Evolutionary conservation across 176 grass and related monocot species (phyloP), one percentile per base, ranked within the genome.

Genomic region (Ampelocalamus luodianensis): DNA sequence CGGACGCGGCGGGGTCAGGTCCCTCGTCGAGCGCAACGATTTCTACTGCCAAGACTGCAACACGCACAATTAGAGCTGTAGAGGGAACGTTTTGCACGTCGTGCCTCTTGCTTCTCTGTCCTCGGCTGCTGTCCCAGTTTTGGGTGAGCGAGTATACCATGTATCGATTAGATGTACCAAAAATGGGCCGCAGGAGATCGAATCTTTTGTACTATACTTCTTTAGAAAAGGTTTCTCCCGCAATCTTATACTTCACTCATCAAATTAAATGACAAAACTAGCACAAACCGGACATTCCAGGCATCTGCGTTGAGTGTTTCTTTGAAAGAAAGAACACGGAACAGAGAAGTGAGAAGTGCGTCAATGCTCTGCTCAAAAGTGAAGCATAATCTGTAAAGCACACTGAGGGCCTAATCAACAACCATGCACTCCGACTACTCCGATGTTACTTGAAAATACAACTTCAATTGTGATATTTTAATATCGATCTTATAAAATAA

Each of bases 31-130:
- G 55, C 71, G 75, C 81, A 91, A 91, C 81, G 89, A 91, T 78
- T 91, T 91, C 82, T 91, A 81, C 77, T 72, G 81, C 76, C 70
- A 81, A 22, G 85, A 81, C 3, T 88, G 89, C 81, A 91, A 91
- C 82, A 59, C 77, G 26, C 85, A 91, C 77, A 60, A 54, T 8
- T n/a, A n/a, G n/a, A n/a, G n/a, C n/a, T n/a, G n/a, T 78, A 80
- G 76, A 6, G 37, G 16, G 42, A 4, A 4, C 46, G 46, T 49
- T 49, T 15, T 14, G 42, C 8, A 10, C 8, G 42, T 5, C 42
- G 42, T 43, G 5, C 15, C 50, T 53, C 51, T 42, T 38, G 43
- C 12, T 18, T 53, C 1, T 48, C 45, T 48, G 54, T 26, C 43
- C 22, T 26, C 54, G n/a, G 73, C 38, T 59, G 20, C 11, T 39